Evolutionary conservation across 768 basidiomycete species (phyloP).

Genomic region (Astraeus odoratus): DNA sequence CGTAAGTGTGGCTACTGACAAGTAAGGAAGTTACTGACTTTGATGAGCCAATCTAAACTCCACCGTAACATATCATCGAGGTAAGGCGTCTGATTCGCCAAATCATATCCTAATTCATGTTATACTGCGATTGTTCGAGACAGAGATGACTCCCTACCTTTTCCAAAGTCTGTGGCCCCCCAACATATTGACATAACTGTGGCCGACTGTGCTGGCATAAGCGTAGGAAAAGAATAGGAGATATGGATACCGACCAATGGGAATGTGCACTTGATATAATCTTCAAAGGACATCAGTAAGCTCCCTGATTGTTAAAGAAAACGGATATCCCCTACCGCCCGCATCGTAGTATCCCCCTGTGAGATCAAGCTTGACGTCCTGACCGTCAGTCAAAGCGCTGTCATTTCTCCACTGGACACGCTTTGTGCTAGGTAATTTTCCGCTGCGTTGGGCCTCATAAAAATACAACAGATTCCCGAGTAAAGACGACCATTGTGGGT

Average conservation of each 20-base stretch:
- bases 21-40: conserved; percentile 38
- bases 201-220: conserved; percentile 47
- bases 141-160: conserved; percentile 37
- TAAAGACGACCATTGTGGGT: conserved; percentile 75
- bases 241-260: conserved; percentile 51
- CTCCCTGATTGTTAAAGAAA: not conserved
- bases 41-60: conserved; percentile 90
- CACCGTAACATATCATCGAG: conserved; percentile 89
- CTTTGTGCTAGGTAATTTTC: conserved; percentile 57
- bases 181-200: conserved; percentile 83
- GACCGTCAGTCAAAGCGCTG: conserved; percentile 70
- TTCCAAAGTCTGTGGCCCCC: conserved; percentile 81
- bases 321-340: conserved; percentile 49
- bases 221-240: not conserved
- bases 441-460: conserved; percentile 88
- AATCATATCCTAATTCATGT: conserved; percentile 57
- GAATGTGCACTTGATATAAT: conserved; percentile 85
- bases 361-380: conserved; percentile 66
- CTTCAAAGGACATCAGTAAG: conserved; percentile 27
- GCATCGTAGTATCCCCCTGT: conserved; percentile 91
- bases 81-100: conserved; percentile 82
- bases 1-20: too few relatives aligned
- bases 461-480: conserved; percentile 81
- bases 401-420: conserved; percentile 86
- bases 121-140: conserved; percentile 1